Conservation (phyloP, 2,329 filamentous ascomycete genomes). For the Madurella fahalii region DNA sequence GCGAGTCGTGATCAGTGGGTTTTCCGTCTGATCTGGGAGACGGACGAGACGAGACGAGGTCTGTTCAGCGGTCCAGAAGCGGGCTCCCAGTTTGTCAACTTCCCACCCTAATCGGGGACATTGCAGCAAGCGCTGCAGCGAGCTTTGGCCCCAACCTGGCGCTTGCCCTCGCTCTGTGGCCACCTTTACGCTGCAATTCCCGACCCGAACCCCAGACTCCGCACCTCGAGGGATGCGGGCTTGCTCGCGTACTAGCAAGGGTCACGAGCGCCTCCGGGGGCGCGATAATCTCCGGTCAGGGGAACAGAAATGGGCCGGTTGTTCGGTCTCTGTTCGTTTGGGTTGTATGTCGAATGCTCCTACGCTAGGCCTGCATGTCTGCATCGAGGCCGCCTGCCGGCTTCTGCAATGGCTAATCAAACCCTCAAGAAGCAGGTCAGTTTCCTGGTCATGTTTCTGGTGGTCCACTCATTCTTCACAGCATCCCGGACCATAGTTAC, state of each 20-base stretch:
- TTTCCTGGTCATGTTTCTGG: too few relatives aligned
- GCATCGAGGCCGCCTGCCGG: too few relatives aligned
- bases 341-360: too few relatives aligned
- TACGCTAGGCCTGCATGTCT: too few relatives aligned
- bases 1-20: slow-evolving; percentile 11
- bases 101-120: not conserved
- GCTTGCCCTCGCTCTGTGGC: not conserved
- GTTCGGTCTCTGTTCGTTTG: too few relatives aligned
- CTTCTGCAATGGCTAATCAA: too few relatives aligned
- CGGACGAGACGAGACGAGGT: slow-evolving; percentile 13
- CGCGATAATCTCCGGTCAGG: too few relatives aligned
- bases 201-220: not conserved
- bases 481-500: too few relatives aligned
- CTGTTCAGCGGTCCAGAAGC: slow-evolving; percentile 7
- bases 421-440: too few relatives aligned
- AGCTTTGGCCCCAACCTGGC: not conserved
- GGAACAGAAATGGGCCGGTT: too few relatives aligned
- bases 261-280: not conserved
- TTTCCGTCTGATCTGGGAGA: slow-evolving; percentile 7
- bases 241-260: not conserved
- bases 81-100: not conserved
- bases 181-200: not conserved
- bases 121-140: not conserved
- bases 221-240: too few relatives aligned
- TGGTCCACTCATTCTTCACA: too few relatives aligned